A percentile compares a stretch with the other conserved stretches of the same genome.
Evolutionary conservation across 2,329 filamentous ascomycete genomes (phyloP).

Genomic region (Penicillium sp.): DNA sequence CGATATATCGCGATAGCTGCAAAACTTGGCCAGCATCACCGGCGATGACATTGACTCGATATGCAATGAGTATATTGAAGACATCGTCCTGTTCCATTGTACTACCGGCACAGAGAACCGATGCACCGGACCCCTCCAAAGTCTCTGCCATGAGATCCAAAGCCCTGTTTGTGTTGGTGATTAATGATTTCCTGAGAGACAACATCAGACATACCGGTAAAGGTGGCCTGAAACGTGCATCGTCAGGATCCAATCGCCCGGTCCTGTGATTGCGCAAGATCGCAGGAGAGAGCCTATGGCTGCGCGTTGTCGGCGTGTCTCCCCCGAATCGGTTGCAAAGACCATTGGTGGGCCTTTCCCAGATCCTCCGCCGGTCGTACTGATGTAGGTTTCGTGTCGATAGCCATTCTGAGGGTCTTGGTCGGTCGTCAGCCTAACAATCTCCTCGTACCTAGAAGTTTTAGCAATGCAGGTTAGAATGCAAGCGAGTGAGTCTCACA

Average conservation of each 20-base stretch:
- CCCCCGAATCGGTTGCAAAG: background rate
- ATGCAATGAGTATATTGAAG: slow-evolving; percentile 30
- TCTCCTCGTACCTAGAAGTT: no score
- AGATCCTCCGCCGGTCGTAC: background rate
- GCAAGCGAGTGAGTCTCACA: no score
- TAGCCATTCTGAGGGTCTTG: no score
- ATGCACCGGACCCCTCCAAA: slow-evolving; percentile 46
- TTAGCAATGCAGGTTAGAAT: no score
- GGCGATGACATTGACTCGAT: slow-evolving; percentile 40
- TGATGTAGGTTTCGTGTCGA: background rate
- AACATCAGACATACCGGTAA: slow-evolving; percentile 37
- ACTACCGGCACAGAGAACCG: slow-evolving; percentile 42
- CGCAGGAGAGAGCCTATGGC: background rate
- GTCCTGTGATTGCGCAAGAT: slow-evolving; percentile 31
- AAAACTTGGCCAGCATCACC: slow-evolving; percentile 46
- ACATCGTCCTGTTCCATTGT: slow-evolving; percentile 28
- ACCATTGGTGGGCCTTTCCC: background rate
- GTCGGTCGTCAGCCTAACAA: no score
- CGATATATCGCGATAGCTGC: slow-evolving; percentile 24
- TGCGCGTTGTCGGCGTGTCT: background rate
- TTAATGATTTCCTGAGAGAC: background rate
- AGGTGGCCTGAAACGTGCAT: slow-evolving; percentile 39
- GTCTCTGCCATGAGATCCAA: slow-evolving; percentile 46
- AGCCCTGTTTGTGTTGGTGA: slow-evolving; percentile 23
- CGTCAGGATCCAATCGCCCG: slow-evolving; percentile 45